Evolutionary conservation across 2,329 filamentous ascomycete genomes (phyloP).

Genomic region (Myriosclerotinia duriaeana): DNA sequence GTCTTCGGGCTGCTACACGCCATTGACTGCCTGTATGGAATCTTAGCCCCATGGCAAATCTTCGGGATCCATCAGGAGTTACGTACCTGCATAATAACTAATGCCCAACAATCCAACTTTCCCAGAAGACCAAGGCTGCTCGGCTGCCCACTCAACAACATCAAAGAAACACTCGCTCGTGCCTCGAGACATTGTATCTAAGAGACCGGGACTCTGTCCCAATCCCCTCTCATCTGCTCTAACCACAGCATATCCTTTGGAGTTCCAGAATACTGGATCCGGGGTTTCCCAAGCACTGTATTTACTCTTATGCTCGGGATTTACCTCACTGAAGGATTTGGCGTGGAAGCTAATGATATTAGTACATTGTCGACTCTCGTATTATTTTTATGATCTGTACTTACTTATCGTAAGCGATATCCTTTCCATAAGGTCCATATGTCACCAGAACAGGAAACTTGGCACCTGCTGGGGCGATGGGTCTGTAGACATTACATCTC

Average conservation of each 20-base stretch:
- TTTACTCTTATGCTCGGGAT: constrained; percentile 45
- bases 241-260: constrained; percentile 45
- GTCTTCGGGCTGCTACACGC: constrained; percentile 50
- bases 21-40: constrained; percentile 44
- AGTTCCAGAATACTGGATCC: constrained; percentile 47
- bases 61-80: neutral
- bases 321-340: constrained; percentile 49
- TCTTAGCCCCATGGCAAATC: constrained; percentile 21
- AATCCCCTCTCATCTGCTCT: constrained; percentile 52
- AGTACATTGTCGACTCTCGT: neutral
- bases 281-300: constrained; percentile 49
- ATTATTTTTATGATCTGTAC: constrained; percentile 15
- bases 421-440: constrained; percentile 73
- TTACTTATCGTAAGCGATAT: constrained; percentile 61
- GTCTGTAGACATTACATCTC: constrained; percentile 52
- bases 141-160: constrained; percentile 52
- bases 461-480: constrained; percentile 41
- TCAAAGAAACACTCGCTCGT: constrained; percentile 54
- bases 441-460: constrained; percentile 63
- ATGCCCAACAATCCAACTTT: constrained; percentile 53
- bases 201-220: constrained; percentile 52
- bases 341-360: constrained; percentile 46
- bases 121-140: constrained; percentile 51
- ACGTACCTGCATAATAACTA: constrained; percentile 49
- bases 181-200: constrained; percentile 54